Conservation (phyloP, 306 rosid species). For the Trichosanthes cucumerina region DNA sequence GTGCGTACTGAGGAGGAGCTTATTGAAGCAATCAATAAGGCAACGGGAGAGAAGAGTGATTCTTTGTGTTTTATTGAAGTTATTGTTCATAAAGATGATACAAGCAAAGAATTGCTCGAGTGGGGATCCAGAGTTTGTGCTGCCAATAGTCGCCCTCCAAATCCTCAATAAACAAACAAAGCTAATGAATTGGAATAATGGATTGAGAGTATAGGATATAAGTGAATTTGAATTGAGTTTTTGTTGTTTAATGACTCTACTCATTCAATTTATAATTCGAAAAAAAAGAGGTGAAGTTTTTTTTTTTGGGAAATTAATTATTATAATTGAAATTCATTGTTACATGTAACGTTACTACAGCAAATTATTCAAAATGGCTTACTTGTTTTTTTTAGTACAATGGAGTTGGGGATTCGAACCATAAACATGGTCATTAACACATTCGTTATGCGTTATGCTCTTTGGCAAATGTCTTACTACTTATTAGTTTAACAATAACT, state of each 20-base stretch:
- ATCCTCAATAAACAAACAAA: conserved; percentile 18
- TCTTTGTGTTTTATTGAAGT: conserved; percentile 40
- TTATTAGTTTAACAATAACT: too few species aligned
- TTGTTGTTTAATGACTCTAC: not conserved
- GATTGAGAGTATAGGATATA: not conserved
- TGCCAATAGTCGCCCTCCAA: conserved; percentile 38
- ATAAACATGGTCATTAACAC: too few species aligned
- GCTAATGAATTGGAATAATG: not conserved
- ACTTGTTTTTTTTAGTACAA: too few species aligned
- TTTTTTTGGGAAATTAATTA: too few species aligned
- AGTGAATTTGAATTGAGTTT: not conserved
- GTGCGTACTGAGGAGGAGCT: conserved; percentile 26
- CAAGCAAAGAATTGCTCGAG: conserved; percentile 39
- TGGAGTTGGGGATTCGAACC: too few species aligned
- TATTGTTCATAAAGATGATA: conserved; percentile 38
- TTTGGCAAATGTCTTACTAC: too few species aligned
- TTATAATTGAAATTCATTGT: too few species aligned
- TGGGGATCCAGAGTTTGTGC: conserved; percentile 43
- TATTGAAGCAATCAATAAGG: conserved; percentile 26
- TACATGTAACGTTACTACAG: too few species aligned
- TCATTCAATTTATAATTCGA: not conserved
- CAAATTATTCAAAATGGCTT: too few species aligned
- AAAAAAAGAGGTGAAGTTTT: not conserved
- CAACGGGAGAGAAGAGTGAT: conserved; percentile 24
- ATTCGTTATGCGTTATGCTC: too few species aligned